Conservation (phyloP, 1,284 basidiomycete species). For the Ganoderma sp. region DNA sequence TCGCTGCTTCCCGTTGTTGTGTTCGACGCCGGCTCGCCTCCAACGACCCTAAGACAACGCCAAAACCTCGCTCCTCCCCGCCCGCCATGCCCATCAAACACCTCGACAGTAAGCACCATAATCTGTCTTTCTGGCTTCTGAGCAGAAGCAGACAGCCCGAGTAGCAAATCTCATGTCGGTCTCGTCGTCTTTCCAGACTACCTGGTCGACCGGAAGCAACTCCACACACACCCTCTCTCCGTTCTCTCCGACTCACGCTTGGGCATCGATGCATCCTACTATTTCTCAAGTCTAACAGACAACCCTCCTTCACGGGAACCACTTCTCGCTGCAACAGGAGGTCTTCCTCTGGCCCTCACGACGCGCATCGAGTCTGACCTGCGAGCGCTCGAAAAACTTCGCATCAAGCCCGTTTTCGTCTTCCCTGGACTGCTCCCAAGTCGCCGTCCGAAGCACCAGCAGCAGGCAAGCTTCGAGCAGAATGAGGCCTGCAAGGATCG, state of each 20-base stretch:
- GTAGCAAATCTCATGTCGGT: constrained; percentile 23
- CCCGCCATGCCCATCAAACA: constrained; percentile 58
- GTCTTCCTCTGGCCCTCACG: constrained; percentile 86
- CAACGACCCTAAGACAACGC: constrained; percentile 14
- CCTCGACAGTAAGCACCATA: constrained; percentile 52
- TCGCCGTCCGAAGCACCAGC: constrained; percentile 64
- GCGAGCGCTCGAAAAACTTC: constrained; percentile 86
- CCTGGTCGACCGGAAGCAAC: constrained; percentile 85
- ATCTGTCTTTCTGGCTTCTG: constrained; percentile 8
- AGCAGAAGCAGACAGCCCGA: constrained; percentile 13
- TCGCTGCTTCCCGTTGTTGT: constrained; percentile 30
- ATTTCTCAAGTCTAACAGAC: constrained; percentile 83
- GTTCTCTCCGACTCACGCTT: constrained; percentile 91
- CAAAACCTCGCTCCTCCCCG: constrained; percentile 23
- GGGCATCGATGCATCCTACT: constrained; percentile 95
- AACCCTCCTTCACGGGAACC: constrained; percentile 84
- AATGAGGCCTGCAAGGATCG: constrained; percentile 78
- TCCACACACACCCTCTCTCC: constrained; percentile 83
- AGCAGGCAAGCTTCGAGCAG: constrained; percentile 63
- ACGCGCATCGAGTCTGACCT: constrained; percentile 92
- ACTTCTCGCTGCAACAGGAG: constrained; percentile 92
- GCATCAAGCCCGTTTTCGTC: constrained; percentile 97
- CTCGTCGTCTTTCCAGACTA: constrained; percentile 59
- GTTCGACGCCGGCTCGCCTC: constrained; percentile 21
- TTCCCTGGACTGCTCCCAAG: constrained; percentile 85